Evolutionary conservation across 768 basidiomycete species (phyloP).

Genomic region (Naganishia friedmannii): DNA sequence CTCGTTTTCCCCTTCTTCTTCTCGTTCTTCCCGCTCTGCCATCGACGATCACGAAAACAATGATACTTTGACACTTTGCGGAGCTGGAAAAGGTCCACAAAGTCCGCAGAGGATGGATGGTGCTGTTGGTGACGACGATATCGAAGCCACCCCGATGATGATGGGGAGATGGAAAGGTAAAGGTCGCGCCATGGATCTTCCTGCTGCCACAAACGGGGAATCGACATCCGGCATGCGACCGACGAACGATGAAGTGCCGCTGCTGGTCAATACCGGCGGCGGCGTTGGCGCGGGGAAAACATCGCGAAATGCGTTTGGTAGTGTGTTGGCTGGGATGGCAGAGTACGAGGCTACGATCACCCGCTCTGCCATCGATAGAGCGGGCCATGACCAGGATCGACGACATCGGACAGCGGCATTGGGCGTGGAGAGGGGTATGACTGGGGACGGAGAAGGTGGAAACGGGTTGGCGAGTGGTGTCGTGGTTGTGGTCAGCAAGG

Average conservation of each 20-base stretch:
- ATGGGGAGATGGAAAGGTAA: not conserved
- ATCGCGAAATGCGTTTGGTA: not conserved
- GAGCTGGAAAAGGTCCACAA: too few species aligned
- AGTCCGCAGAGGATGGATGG: too few species aligned
- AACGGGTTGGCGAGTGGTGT: too few species aligned
- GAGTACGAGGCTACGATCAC: constrained; percentile 1
- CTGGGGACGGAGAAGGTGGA: too few species aligned
- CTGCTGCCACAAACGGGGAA: not conserved
- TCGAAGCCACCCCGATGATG: not conserved
- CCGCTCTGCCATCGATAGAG: not conserved
- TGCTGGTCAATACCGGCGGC: too few species aligned
- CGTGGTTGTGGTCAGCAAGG: not conserved
- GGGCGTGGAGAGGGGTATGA: too few species aligned
- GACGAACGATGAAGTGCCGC: not conserved
- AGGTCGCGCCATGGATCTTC: not conserved
- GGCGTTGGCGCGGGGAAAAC: not conserved
- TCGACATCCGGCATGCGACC: not conserved
- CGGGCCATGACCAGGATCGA: too few species aligned
- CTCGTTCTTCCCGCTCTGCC: not conserved
- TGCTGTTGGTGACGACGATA: too few species aligned
- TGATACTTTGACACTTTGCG: not conserved
- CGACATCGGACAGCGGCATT: too few species aligned
- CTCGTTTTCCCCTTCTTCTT: not conserved
- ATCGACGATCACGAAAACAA: not conserved
- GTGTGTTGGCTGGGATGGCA: constrained; percentile 19